Percentiles rank a stretch among this genome's conserved stretches.
These are phyloP conservation scores for Phialocephala sp. DNA, from an alignment of 2,329 filamentous ascomycete genomes.

Conservation along the genomic window DNA sequence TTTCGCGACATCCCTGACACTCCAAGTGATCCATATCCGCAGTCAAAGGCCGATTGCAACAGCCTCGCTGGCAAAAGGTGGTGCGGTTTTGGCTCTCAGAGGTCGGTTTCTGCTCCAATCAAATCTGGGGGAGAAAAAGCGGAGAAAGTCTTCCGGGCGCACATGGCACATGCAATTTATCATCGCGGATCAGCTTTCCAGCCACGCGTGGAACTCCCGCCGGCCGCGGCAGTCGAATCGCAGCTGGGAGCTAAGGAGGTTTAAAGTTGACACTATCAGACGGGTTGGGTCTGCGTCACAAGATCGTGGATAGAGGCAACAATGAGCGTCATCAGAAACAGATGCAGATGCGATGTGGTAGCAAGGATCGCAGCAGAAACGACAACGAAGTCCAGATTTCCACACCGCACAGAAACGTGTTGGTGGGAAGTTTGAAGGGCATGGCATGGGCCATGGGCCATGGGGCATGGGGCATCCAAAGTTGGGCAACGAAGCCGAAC, in stretches of 20 bases:
- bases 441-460: no score
- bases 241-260: neutral
- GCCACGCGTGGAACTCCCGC: constrained; percentile 1
- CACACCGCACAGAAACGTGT: neutral
- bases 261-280: neutral
- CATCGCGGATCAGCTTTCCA: neutral
- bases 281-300: neutral
- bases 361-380: neutral
- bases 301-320: neutral
- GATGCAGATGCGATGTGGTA: neutral
- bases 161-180: constrained; percentile 4
- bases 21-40: neutral
- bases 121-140: neutral
- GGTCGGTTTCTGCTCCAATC: neutral
- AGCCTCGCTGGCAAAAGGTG: constrained; percentile 9
- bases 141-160: neutral
- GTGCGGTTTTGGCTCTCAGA: neutral
- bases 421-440: neutral
- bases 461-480: no score
- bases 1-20: constrained; percentile 3
- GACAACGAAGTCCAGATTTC: neutral
- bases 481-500: neutral
- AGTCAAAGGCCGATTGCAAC: neutral
- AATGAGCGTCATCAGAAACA: neutral
- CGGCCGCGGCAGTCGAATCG: constrained; percentile 11